Percentiles rank a stretch among this genome's conserved stretches.
Conservation (phyloP, 129 eudicot genomes). For the Flaveria ramosissima region DNA sequence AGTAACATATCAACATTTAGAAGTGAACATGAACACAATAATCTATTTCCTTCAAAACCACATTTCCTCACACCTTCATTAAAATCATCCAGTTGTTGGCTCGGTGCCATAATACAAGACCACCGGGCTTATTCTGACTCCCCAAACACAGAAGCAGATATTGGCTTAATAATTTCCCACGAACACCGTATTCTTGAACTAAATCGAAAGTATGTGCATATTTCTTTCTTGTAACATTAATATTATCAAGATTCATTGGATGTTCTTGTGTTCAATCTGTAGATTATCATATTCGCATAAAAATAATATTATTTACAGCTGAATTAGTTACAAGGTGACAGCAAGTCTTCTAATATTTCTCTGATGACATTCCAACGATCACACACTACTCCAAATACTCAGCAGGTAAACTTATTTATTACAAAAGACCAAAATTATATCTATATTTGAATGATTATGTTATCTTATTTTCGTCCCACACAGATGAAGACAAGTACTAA, state of each 20-base stretch:
- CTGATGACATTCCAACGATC: constrained; percentile 51
- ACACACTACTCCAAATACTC: constrained; percentile 47
- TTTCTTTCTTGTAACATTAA: background rate
- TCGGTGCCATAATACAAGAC: constrained; percentile 67
- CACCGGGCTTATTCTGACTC: constrained; percentile 59
- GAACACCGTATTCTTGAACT: constrained; percentile 90
- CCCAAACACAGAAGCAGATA: constrained; percentile 61
- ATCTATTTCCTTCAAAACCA: constrained; percentile 42
- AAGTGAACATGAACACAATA: constrained; percentile 32
- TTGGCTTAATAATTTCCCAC: constrained; percentile 52
- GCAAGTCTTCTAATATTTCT: constrained; percentile 35
- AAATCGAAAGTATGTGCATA: constrained; percentile 47
- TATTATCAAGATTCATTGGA: background rate
- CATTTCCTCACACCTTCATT: constrained; percentile 50
- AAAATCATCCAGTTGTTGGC: constrained; percentile 78
- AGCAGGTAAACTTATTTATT: constrained; percentile 45
- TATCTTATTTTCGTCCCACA: constrained; percentile 1
- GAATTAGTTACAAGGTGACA: constrained; percentile 49
- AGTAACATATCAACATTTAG: constrained; percentile 33
- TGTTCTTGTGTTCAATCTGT: constrained; percentile 3
- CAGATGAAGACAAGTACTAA: constrained; percentile 55
- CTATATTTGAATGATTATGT: background rate
- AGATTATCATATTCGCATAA: background rate
- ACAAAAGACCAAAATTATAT: background rate
- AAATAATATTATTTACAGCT: constrained; percentile 33